These are phyloP conservation scores for Myrica gale DNA, from an alignment of 306 rosid species.

Conservation along the genomic window DNA sequence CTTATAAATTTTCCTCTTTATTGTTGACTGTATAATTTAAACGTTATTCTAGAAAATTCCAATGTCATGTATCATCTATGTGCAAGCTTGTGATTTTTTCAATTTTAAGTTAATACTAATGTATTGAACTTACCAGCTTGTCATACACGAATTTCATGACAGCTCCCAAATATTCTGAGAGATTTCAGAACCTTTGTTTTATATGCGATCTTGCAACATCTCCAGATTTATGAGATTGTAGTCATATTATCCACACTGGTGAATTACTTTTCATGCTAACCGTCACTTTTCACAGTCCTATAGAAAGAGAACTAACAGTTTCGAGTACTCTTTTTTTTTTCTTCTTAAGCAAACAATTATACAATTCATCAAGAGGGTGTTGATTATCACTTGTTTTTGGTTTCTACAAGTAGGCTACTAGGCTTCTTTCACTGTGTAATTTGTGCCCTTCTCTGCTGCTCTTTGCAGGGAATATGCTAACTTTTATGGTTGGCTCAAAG, in stretches of 20 bases:
- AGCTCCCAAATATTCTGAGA: neutral
- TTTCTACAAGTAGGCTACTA: neutral
- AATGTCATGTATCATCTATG: neutral
- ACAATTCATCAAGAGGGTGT: neutral
- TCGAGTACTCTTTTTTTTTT: too few species aligned
- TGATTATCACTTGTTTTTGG: neutral
- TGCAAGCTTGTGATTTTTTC: neutral
- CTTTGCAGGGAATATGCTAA: constrained; percentile 79
- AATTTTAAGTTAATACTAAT: neutral
- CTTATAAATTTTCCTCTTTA: neutral
- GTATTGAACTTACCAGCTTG: neutral
- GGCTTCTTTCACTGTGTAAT: constrained; percentile 1
- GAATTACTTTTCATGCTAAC: neutral
- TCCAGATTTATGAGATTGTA: neutral
- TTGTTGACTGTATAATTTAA: neutral
- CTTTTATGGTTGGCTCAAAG: constrained; percentile 83
- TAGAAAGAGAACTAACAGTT: neutral
- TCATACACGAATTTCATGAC: neutral
- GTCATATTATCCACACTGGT: neutral
- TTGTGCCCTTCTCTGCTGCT: constrained; percentile 23
- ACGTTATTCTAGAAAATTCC: neutral
- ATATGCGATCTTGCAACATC: neutral
- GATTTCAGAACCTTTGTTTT: neutral
- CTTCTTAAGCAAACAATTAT: neutral
- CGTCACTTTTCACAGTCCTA: neutral